Base-by-base conservation (phyloP, 2,329 filamentous ascomycete species). In the Colletotrichum tofieldiae region DNA sequence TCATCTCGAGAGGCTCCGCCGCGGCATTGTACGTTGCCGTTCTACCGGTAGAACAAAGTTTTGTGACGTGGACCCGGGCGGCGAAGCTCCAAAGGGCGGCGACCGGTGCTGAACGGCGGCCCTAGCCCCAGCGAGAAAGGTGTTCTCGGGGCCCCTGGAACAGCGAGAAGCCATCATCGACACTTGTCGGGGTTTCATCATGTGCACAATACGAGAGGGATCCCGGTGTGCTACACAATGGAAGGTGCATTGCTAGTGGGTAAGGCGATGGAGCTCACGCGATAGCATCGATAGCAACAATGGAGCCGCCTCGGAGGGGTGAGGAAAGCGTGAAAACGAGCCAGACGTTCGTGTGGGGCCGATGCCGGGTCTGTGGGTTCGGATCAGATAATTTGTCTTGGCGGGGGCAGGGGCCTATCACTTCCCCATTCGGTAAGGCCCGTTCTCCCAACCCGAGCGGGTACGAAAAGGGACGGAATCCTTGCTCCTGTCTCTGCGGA, bases 381-480 rank as follows among this genome's bases (percentile, higher is more conserved):
- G 67, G 73, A 75, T 75, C 73, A 74, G 73, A 75, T 75, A 75
- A 75, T 66, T 68, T 68, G 63, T 74, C 73, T 74, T 74, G 73
- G 71, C 71, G 56, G 56, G 26, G 26, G 12, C 29, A 1, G 20
- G 20, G 59, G 60, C n/a, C 7, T 18, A 70, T 63, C 39, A 47
- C 35, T 67, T 64, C 66, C 71, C 55, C 29, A 64, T 67, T 23
- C 16, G 37, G 64, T 55, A 60, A 64, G 45, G 54, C 39, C 12
- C 18, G 35, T 29, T 14, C 18, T 18, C 29, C 32, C 41, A 11
- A 32, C 29, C n/a, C 41, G n/a, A 37, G 16, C 37, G 52, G 47
- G 68, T 62, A 51, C 56, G n/a, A 26, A 39, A 39, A 35, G 11
- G 26, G 12, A 61, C 20, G 43, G 51, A 67, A 58, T 60, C 60